These are phyloP conservation scores for Trichoderma lentiforme DNA, from an alignment of 2,329 filamentous ascomycete genomes.

Conservation along the genomic window DNA sequence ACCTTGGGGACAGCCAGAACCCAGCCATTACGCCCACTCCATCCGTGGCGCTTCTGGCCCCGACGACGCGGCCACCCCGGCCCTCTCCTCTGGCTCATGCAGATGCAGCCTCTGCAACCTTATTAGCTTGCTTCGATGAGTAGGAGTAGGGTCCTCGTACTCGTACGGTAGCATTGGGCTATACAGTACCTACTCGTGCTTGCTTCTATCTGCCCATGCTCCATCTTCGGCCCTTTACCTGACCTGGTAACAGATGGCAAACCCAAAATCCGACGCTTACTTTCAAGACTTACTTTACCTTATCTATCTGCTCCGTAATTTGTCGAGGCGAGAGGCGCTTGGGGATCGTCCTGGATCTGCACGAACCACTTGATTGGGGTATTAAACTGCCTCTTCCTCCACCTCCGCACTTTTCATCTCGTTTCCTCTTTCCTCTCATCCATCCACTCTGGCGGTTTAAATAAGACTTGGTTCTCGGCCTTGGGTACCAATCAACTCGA, in stretches of 20 bases:
- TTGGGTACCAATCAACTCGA: background rate
- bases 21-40: conserved; percentile 1
- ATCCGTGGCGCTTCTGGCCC: conserved; percentile 4
- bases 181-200: background rate
- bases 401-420: conserved; percentile 9
- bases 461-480: background rate
- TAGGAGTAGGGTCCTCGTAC: background rate
- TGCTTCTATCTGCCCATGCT: background rate
- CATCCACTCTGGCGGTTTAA: background rate
- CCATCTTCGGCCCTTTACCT: conserved; percentile 14
- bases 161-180: background rate
- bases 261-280: background rate
- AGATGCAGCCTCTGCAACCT: background rate
- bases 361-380: conserved; percentile 8
- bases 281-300: background rate
- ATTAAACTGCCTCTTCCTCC: conserved; percentile 24
- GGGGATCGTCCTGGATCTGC: conserved; percentile 7
- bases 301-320: background rate
- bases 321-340: background rate
- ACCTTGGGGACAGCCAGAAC: background rate
- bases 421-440: background rate
- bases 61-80: conserved; percentile 13
- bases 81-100: background rate
- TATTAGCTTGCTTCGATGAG: conserved; percentile 7
- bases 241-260: conserved; percentile 2